Percentiles rank a stretch among this genome's conserved stretches.
Conservation (phyloP, 2,329 filamentous ascomycete species). For the Metarhizium robertsii region DNA sequence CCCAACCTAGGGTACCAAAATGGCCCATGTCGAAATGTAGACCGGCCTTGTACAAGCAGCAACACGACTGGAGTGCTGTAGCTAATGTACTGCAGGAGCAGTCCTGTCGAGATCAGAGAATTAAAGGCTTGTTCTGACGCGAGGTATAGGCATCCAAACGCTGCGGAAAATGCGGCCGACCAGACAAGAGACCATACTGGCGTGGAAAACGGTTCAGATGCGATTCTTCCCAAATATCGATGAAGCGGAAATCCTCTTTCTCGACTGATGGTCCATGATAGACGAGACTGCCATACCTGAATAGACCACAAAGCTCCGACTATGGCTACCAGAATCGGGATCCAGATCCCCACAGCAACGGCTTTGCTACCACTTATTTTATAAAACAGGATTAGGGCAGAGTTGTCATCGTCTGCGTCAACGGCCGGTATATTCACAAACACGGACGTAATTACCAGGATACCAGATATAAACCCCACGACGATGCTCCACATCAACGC, state of each 20-base stretch:
- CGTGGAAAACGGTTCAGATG: constrained; percentile 13
- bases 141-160: constrained; percentile 19
- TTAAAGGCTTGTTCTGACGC: constrained; percentile 18
- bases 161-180: constrained; percentile 13
- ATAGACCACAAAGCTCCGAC: constrained; percentile 17
- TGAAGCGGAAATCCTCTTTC: constrained; percentile 16
- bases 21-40: constrained; percentile 16
- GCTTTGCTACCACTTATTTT: constrained; percentile 14
- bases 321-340: constrained; percentile 13
- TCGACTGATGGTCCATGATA: constrained; percentile 19
- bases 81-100: constrained; percentile 18
- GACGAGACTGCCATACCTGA: constrained; percentile 20
- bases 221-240: constrained; percentile 13
- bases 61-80: constrained; percentile 18
- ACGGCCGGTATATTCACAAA: constrained; percentile 12
- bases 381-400: constrained; percentile 13
- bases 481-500: constrained; percentile 12
- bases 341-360: constrained; percentile 14
- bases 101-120: constrained; percentile 15
- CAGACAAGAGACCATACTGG: constrained; percentile 16
- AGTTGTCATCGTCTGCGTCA: constrained; percentile 12
- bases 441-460: constrained; percentile 12
- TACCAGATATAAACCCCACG: constrained; percentile 13
- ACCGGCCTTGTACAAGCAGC: constrained; percentile 13
- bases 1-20: constrained; percentile 19